Conservation (phyloP, 805 yeast genomes). For the Barnettozyma siamensis region DNA sequence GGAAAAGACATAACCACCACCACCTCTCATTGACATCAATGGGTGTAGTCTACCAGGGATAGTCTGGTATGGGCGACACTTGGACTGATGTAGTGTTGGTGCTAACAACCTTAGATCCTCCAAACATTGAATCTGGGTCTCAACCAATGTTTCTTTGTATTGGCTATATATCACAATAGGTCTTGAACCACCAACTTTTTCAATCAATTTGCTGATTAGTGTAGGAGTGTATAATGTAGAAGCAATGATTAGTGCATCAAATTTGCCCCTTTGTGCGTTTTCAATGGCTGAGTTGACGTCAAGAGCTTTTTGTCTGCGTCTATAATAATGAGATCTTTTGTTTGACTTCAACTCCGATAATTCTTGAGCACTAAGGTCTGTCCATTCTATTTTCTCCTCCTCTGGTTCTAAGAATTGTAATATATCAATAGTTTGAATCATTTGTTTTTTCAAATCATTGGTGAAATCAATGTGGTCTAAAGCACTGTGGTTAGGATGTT, state of each 20-base stretch:
- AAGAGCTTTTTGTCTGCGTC: conserved; percentile 54
- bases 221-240: conserved; percentile 67
- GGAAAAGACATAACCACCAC: conserved; percentile 82
- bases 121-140: conserved; percentile 62
- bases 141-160: conserved; percentile 72
- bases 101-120: conserved; percentile 69
- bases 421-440: conserved; percentile 68
- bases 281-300: conserved; percentile 43
- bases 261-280: conserved; percentile 44
- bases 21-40: conserved; percentile 85
- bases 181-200: conserved; percentile 74
- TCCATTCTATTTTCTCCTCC: conserved; percentile 38
- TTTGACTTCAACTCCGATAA: conserved; percentile 49
- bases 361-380: conserved; percentile 45
- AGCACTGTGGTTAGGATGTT: conserved; percentile 78
- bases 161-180: conserved; percentile 81
- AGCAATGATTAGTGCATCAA: conserved; percentile 72
- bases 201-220: conserved; percentile 55
- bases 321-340: conserved; percentile 60
- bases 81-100: conserved; percentile 75
- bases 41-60: conserved; percentile 95
- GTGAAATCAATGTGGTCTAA: conserved; percentile 62
- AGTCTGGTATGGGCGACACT: conserved; percentile 85
- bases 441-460: conserved; percentile 41
- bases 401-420: conserved; percentile 83